phyloP scores from a whole-genome alignment of 108 stramenopile species.

The Skeletonema costatum region DNA sequence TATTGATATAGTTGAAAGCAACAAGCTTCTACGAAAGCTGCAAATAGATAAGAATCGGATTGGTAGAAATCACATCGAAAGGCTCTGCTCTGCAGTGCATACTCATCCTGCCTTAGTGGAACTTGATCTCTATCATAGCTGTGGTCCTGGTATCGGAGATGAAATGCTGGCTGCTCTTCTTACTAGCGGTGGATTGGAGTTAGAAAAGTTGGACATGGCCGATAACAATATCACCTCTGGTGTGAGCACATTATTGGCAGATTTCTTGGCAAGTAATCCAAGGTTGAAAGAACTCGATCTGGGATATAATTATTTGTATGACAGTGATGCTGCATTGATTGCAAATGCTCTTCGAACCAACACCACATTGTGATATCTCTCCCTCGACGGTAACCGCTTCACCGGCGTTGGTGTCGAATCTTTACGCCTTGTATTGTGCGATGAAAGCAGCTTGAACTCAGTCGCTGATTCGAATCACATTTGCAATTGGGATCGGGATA shows the following conservation, averaged over 20 bases:
- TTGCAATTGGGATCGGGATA: neutral
- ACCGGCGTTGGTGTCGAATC: neutral
- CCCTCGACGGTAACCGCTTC: neutral
- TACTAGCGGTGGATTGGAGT: neutral
- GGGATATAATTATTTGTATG: neutral
- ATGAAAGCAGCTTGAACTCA: constrained; percentile 2
- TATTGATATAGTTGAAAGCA: neutral
- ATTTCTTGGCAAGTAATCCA: constrained; percentile 1
- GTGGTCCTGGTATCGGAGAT: neutral
- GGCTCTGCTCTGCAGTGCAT: neutral
- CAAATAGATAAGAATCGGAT: neutral
- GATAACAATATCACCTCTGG: neutral
- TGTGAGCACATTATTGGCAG: neutral
- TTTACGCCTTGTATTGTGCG: neutral
- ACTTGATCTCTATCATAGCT: neutral
- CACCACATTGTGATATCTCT: neutral
- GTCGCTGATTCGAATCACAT: neutral
- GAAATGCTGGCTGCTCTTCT: neutral
- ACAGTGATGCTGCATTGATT: neutral
- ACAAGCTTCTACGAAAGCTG: neutral
- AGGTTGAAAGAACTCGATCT: neutral
- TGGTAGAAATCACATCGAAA: neutral
- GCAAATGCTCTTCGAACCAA: neutral
- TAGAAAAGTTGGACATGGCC: neutral
- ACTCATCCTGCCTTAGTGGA: neutral